Percentiles rank a stretch among this genome's conserved stretches.
Conservation (phyloP, 148 eudicot genomes). For the Silene uniflora region DNA sequence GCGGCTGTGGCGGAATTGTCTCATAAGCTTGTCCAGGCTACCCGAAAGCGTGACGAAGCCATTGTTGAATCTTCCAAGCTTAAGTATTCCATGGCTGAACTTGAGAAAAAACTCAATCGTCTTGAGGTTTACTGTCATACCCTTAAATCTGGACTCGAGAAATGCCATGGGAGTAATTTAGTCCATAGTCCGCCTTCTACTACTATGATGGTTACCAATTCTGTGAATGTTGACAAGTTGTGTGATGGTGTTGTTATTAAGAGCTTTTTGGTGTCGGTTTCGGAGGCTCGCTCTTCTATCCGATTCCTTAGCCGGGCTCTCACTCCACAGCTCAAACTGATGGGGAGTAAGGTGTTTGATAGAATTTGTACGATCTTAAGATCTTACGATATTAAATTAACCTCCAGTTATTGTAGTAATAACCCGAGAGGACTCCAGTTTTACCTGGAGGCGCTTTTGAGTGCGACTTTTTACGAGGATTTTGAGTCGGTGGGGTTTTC, state of each 20-base stretch:
- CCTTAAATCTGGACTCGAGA: constrained; percentile 63
- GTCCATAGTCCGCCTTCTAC: neutral
- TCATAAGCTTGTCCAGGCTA: constrained; percentile 58
- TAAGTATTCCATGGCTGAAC: constrained; percentile 66
- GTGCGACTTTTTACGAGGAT: constrained; percentile 54
- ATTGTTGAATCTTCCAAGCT: constrained; percentile 64
- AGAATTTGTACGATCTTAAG: constrained; percentile 41
- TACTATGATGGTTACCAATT: neutral
- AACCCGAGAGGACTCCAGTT: constrained; percentile 46
- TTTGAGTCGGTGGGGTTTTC: constrained; percentile 65
- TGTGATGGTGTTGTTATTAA: constrained; percentile 46
- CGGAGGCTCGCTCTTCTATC: constrained; percentile 59
- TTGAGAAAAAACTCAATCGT: constrained; percentile 74
- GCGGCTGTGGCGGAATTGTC: constrained; percentile 65
- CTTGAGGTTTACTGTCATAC: constrained; percentile 65
- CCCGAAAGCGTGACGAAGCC: constrained; percentile 72
- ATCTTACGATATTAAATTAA: constrained; percentile 61
- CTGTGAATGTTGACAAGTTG: neutral
- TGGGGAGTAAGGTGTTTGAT: constrained; percentile 57
- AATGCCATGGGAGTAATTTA: constrained; percentile 28
- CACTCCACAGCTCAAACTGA: constrained; percentile 53
- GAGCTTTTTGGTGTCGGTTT: constrained; percentile 53
- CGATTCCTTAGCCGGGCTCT: constrained; percentile 55
- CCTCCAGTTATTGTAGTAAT: constrained; percentile 29
- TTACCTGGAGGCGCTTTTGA: constrained; percentile 69